Conservation (phyloP, 805 yeast genomes). For the Vanderwaltozyma tropicalis region DNA sequence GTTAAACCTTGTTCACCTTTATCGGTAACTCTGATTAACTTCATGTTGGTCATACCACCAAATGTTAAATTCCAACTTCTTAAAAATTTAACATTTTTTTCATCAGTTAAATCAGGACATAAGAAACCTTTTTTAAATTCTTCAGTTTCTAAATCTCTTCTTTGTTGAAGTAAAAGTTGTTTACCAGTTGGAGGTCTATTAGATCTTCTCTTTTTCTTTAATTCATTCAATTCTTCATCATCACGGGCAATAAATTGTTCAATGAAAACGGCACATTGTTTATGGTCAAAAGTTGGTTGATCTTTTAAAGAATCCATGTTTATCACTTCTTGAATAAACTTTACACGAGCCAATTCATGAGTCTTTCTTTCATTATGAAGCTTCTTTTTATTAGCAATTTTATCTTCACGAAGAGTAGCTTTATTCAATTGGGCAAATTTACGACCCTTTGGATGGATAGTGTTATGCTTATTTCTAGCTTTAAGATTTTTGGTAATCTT, state of each 20-base stretch:
- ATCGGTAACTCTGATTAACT: slow-evolving; percentile 31
- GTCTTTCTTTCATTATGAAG: slow-evolving; percentile 49
- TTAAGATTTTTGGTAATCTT: slow-evolving; percentile 25
- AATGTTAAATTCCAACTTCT: slow-evolving; percentile 72
- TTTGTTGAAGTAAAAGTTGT: slow-evolving; percentile 57
- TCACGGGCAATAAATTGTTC: slow-evolving; percentile 56
- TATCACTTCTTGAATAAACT: slow-evolving; percentile 52
- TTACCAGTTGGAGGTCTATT: slow-evolving; percentile 74
- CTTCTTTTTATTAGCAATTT: slow-evolving; percentile 49
- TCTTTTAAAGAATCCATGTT: slow-evolving; percentile 31
- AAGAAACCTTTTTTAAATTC: slow-evolving; percentile 60
- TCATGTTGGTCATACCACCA: slow-evolving; percentile 64
- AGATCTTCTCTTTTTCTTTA: slow-evolving; percentile 59
- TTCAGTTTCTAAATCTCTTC: slow-evolving; percentile 48
- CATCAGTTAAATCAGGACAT: slow-evolving; percentile 63
- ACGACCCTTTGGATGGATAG: slow-evolving; percentile 76
- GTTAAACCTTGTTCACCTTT: slow-evolving; percentile 21
- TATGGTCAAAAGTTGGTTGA: slow-evolving; percentile 36
- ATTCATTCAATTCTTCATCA: slow-evolving; percentile 61
- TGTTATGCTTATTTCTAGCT: slow-evolving; percentile 18
- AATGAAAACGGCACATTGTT: slow-evolving; percentile 52
- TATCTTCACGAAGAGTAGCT: slow-evolving; percentile 78
- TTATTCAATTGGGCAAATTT: slow-evolving; percentile 74
- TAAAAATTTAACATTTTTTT: slow-evolving; percentile 46
- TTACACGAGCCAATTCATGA: slow-evolving; percentile 47